phyloP scores from a whole-genome alignment of 2,329 filamentous ascomycete genomes.

The Diaporthe eres region DNA sequence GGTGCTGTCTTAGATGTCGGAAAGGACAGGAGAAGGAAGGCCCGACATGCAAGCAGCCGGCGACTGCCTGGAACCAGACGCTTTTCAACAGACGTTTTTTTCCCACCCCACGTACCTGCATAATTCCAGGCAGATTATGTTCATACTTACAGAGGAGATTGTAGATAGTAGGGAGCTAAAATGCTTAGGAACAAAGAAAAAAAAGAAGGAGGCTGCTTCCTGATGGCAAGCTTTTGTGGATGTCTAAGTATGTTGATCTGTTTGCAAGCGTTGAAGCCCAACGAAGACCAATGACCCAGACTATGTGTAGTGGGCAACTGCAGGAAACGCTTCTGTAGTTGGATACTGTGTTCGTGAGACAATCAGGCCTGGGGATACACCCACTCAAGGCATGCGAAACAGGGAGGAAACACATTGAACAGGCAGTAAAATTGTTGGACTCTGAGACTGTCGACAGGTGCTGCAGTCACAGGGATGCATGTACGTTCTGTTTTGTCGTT shows the following conservation, averaged over 20 bases:
- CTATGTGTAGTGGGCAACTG: neutral
- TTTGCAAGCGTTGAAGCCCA: neutral
- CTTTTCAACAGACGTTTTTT: neutral
- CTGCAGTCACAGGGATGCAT: too few relatives aligned
- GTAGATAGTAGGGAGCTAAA: neutral
- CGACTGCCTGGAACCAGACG: neutral
- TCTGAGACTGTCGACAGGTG: too few relatives aligned
- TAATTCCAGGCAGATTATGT: neutral
- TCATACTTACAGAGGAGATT: too few relatives aligned
- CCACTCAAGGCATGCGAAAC: too few relatives aligned
- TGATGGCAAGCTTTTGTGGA: neutral
- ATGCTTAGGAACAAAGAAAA: neutral
- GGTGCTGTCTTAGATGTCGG: neutral
- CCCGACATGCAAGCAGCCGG: slow-evolving; percentile 3
- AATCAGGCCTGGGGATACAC: too few relatives aligned
- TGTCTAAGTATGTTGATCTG: too few relatives aligned
- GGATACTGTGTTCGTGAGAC: too few relatives aligned
- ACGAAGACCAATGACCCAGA: neutral
- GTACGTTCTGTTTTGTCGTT: too few relatives aligned
- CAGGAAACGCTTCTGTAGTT: neutral
- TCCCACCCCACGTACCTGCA: neutral
- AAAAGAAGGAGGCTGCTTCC: neutral
- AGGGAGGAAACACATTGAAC: too few relatives aligned
- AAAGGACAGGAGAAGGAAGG: neutral
- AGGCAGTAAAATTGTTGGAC: too few relatives aligned